phyloP scores from a whole-genome alignment of 441 rosid genomes.

The Flueggea neowawraea region DNA sequence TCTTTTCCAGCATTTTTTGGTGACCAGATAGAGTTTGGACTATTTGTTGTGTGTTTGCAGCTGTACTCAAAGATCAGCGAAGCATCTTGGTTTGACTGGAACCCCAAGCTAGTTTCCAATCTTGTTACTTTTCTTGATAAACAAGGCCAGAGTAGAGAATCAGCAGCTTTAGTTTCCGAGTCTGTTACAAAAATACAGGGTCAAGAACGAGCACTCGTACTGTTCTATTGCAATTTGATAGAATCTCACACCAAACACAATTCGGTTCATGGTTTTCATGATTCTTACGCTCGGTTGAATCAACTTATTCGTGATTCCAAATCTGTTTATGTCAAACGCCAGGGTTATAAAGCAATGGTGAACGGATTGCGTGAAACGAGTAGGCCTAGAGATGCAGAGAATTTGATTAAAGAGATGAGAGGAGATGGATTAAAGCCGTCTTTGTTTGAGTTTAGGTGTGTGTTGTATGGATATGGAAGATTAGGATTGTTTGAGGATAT shows the following conservation, averaged over 20 bases:
- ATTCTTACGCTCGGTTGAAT: slow-evolving; percentile 31
- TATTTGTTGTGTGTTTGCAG: slow-evolving; percentile 25
- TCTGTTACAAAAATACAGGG: slow-evolving; percentile 36
- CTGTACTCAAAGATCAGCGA: slow-evolving; percentile 58
- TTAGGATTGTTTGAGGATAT: slow-evolving; percentile 68
- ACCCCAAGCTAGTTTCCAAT: slow-evolving; percentile 69
- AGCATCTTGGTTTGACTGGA: slow-evolving; percentile 85
- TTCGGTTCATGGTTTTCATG: slow-evolving; percentile 44
- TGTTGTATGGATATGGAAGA: slow-evolving; percentile 62
- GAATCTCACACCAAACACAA: slow-evolving; percentile 54
- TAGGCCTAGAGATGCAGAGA: slow-evolving; percentile 61
- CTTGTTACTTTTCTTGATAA: slow-evolving; percentile 56
- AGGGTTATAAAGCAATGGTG: slow-evolving; percentile 60
- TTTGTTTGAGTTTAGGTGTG: slow-evolving; percentile 46
- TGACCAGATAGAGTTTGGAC: not conserved
- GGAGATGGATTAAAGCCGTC: slow-evolving; percentile 37
- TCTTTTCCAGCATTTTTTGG: not conserved
- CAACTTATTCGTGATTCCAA: slow-evolving; percentile 36
- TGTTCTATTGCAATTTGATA: slow-evolving; percentile 53
- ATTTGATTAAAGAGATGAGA: slow-evolving; percentile 49
- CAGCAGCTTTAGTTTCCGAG: slow-evolving; percentile 39
- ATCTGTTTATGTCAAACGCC: slow-evolving; percentile 59
- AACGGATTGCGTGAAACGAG: slow-evolving; percentile 70
- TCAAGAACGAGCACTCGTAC: slow-evolving; percentile 56
- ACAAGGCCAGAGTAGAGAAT: slow-evolving; percentile 43